Conservation (phyloP, 768 basidiomycete species). For the Leucocoprinus leucothites region DNA sequence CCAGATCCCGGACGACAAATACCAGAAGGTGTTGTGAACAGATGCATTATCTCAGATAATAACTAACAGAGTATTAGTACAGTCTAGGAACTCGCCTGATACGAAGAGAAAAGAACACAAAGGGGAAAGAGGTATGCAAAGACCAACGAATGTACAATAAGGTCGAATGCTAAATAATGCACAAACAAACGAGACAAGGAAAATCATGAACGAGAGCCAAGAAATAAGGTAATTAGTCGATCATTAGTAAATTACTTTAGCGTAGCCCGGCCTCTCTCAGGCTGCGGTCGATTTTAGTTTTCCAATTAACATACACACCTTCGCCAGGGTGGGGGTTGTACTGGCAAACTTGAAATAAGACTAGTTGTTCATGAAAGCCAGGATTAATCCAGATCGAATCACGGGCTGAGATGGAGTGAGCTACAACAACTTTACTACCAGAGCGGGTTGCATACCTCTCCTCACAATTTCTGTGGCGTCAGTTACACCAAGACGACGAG, state of each 20-base stretch:
- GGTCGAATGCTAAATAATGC: neutral
- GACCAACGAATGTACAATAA: neutral
- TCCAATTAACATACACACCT: constrained; percentile 69
- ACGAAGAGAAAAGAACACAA: neutral
- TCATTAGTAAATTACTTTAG: neutral
- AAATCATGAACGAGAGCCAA: neutral
- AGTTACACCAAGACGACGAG: constrained; percentile 51
- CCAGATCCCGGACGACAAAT: no score
- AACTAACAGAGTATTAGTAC: neutral
- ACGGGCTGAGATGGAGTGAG: constrained; percentile 42
- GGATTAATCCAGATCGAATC: constrained; percentile 78
- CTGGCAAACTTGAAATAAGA: constrained; percentile 70
- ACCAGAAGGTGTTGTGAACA: neutral
- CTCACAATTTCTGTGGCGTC: constrained; percentile 61
- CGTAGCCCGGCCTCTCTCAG: constrained; percentile 39
- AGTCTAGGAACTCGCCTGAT: neutral
- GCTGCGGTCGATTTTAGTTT: constrained; percentile 47
- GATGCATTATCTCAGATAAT: constrained; percentile 3
- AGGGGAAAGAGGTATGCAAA: neutral
- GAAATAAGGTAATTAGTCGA: neutral
- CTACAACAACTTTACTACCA: constrained; percentile 1
- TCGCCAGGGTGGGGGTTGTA: constrained; percentile 58
- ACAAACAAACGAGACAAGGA: constrained; percentile 7
- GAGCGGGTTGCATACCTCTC: constrained; percentile 38
- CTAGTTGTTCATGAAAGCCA: constrained; percentile 78